Conservation (phyloP, 129 eudicot genomes). For the Pulicaria dysenterica region DNA sequence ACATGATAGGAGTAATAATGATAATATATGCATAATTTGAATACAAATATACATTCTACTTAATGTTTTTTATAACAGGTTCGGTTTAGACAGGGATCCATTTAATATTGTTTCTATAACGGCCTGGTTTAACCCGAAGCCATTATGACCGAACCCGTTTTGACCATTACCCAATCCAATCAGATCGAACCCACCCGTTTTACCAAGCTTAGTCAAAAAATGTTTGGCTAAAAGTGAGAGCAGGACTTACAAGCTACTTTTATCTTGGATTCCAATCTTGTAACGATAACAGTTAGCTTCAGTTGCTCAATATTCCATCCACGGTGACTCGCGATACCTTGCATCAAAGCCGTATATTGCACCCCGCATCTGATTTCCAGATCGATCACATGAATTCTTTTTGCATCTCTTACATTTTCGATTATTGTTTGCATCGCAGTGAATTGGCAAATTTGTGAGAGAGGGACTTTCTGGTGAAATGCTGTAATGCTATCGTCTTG, state of each 20-base stretch:
- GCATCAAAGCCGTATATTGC: constrained; percentile 47
- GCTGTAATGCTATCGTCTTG: constrained; percentile 18
- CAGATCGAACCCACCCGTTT: too few species aligned
- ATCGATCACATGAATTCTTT: constrained; percentile 48
- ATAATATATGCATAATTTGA: too few species aligned
- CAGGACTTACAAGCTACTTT: constrained; percentile 3
- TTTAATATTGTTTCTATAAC: too few species aligned
- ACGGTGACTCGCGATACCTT: constrained; percentile 35
- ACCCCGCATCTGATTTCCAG: constrained; percentile 45
- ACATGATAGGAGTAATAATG: too few species aligned
- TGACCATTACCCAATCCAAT: too few species aligned
- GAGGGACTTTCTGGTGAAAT: constrained; percentile 34
- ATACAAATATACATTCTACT: too few species aligned
- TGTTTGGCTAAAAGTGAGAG: neutral
- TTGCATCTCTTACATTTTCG: constrained; percentile 33
- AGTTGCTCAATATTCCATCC: constrained; percentile 34
- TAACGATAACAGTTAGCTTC: constrained; percentile 54
- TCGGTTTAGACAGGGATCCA: too few species aligned
- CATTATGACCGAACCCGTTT: too few species aligned
- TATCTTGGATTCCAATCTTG: constrained; percentile 33
- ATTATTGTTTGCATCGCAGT: constrained; percentile 40
- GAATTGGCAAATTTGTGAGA: constrained; percentile 34
- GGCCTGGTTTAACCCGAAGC: too few species aligned
- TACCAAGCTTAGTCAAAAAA: neutral
- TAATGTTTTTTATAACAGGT: too few species aligned